Evolutionary conservation across 805 yeast genomes (phyloP).

Genomic region (Candida arabinofermentans): DNA sequence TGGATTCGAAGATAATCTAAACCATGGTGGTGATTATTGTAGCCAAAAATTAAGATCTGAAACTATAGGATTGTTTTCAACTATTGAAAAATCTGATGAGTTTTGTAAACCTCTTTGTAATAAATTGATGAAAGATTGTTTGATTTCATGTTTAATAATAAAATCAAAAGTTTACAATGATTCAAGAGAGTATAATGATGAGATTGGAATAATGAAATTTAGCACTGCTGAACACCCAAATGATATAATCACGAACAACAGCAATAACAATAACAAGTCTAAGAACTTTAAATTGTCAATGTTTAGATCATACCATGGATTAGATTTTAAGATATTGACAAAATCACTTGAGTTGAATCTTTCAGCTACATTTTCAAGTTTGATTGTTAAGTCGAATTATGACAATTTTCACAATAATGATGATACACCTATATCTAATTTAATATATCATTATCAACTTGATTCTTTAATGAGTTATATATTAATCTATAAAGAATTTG

Average conservation of each 20-base stretch:
- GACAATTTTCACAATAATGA: conserved; percentile 7
- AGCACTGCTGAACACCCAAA: conserved; percentile 13
- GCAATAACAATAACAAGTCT: too few species aligned
- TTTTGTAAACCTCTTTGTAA: conserved; percentile 6
- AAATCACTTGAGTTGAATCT: conserved; percentile 22
- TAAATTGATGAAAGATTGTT: conserved; percentile 23
- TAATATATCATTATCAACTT: conserved; percentile 14
- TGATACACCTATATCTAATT: conserved; percentile 5
- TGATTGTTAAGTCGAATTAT: conserved; percentile 20
- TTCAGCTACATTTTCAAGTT: conserved; percentile 18
- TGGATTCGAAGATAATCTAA: conserved; percentile 21
- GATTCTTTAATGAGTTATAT: conserved; percentile 18
- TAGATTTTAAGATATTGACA: conserved; percentile 25
- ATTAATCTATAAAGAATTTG: conserved; percentile 32
- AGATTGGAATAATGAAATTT: conserved; percentile 16
- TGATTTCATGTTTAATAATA: conserved; percentile 32
- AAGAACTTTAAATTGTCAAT: too few species aligned
- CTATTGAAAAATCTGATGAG: conserved; percentile 12
- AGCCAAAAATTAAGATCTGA: conserved; percentile 4
- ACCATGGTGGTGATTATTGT: conserved; percentile 8
- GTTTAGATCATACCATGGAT: conserved; percentile 23
- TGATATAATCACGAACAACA: too few species aligned
- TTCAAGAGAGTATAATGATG: conserved; percentile 17
- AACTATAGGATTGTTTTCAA: conserved; percentile 8
- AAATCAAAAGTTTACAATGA: conserved; percentile 27